Conservation (phyloP, 1,284 basidiomycete genomes). For the Phellopilus nigrolimitatus region DNA sequence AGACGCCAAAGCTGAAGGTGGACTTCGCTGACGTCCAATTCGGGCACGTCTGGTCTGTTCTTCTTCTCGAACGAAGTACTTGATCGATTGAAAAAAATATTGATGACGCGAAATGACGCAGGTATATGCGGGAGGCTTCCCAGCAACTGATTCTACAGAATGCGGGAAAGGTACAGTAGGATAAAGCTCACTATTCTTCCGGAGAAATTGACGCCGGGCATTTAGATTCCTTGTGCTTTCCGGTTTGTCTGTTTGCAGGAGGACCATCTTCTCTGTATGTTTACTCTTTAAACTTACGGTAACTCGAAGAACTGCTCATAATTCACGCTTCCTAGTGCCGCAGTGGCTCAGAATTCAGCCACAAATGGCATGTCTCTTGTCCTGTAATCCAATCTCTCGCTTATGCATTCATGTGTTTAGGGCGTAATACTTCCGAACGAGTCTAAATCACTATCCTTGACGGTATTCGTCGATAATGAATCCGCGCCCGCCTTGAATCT, state of each 20-base stretch:
- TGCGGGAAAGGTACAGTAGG: slow-evolving; percentile 34
- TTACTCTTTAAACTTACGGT: neutral
- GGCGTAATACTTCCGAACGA: slow-evolving; percentile 60
- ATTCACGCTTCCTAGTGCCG: neutral
- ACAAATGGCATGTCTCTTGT: neutral
- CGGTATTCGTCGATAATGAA: slow-evolving; percentile 42
- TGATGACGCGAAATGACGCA: slow-evolving; percentile 21
- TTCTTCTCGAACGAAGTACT: no score
- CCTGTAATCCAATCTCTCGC: neutral
- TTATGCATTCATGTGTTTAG: slow-evolving; percentile 31
- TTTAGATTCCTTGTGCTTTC: slow-evolving; percentile 57
- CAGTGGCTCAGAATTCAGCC: slow-evolving; percentile 2
- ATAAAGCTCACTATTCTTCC: neutral
- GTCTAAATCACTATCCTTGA: slow-evolving; percentile 40
- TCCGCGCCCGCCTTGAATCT: slow-evolving; percentile 51
- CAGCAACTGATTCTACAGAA: slow-evolving; percentile 34
- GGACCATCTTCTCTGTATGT: slow-evolving; percentile 45
- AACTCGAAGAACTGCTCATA: neutral
- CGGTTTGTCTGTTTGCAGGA: slow-evolving; percentile 51
- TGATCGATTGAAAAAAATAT: no score
- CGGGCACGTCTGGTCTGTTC: slow-evolving; percentile 50
- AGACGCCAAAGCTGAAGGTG: slow-evolving; percentile 44
- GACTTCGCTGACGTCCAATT: slow-evolving; percentile 47
- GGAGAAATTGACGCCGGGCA: neutral
- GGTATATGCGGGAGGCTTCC: slow-evolving; percentile 32